phyloP scores from a whole-genome alignment of 106 monocot genomes.

The Vanilla planifolia region DNA sequence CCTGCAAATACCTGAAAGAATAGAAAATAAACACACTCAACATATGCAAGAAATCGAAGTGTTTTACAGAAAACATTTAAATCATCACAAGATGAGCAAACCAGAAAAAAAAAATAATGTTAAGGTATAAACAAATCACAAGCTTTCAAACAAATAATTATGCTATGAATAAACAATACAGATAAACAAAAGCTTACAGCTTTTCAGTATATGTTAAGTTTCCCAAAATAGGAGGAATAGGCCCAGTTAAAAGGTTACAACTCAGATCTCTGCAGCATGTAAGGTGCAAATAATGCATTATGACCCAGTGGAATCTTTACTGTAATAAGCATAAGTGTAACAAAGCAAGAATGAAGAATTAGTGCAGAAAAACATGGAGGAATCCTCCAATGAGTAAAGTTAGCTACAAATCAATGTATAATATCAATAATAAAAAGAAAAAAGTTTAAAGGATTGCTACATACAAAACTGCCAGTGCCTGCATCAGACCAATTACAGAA shows the following conservation, averaged over 20 bases:
- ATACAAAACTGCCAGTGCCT: slow-evolving; percentile 94
- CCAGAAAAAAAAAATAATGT: background rate
- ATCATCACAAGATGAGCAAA: background rate
- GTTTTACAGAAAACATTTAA: no score
- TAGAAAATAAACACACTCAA: no score
- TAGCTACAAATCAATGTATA: background rate
- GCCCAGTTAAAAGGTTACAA: slow-evolving; percentile 60
- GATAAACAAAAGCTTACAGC: slow-evolving; percentile 45
- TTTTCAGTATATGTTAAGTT: slow-evolving; percentile 97
- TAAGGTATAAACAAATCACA: background rate
- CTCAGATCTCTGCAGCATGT: slow-evolving; percentile 71
- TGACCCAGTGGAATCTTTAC: background rate
- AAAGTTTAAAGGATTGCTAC: slow-evolving; percentile 5
- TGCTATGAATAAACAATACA: background rate
- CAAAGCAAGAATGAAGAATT: background rate
- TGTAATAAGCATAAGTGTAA: background rate
- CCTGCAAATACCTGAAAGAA: slow-evolving; percentile 70
- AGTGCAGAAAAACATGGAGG: background rate
- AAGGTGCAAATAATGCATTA: background rate
- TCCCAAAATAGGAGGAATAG: slow-evolving; percentile 86
- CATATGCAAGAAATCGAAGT: no score
- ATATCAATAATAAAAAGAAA: background rate
- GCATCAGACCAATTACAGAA: slow-evolving; percentile 93
- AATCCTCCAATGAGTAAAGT: background rate
- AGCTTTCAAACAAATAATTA: background rate